Base-by-base conservation (phyloP, 73 alveolate genomes). In the Paramecium sonneborni region DNA sequence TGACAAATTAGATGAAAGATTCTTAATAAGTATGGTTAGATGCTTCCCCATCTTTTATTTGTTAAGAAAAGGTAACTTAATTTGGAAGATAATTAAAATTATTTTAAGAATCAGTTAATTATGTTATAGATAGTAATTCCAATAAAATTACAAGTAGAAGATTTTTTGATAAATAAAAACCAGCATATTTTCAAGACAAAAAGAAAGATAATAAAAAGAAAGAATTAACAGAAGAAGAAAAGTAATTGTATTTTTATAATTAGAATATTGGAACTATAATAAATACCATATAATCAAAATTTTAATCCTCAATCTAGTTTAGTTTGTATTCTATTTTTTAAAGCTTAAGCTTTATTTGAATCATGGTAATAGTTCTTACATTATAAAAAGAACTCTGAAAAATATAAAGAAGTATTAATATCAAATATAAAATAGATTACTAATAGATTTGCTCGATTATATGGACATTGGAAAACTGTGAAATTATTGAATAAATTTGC, bases 161-260 rank as follows among this genome's bases (percentile, higher is more conserved):
- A 39, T 79, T 30, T 44, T 79, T 79, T 34, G 90, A 79, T 46
- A 39, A 79, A 79, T 20, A 39, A 26, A 79, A 74, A 18, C 90
- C 90, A 43, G 90, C 90, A 9, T 79, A 79, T 15, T 79, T 79
- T 46, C 24, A 79, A 44, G 90, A 79, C 41, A 79, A 79, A 26
- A 38, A 79, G 72, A 79, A 79, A 28, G 69, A 79, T n/a, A 26
- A 14, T 14, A 72, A 39, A 44, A 79, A 79, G 32, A 79, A 39
- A 7, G 90, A 79, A 21, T 12, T 41, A n/a, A 79, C 90, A 5
- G 74, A 43, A 20, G 90, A 79, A 20, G 90, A 79, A 44, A 74
- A 34, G 87, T 74, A 74, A 2, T 4, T 28, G 12, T 1, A 1
- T 52, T 6, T 15, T 34, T 12, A 74, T 35, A 74, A 28, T 1